phyloP scores from a whole-genome alignment of 331 rosid species.

The Spiraea crenata region DNA sequence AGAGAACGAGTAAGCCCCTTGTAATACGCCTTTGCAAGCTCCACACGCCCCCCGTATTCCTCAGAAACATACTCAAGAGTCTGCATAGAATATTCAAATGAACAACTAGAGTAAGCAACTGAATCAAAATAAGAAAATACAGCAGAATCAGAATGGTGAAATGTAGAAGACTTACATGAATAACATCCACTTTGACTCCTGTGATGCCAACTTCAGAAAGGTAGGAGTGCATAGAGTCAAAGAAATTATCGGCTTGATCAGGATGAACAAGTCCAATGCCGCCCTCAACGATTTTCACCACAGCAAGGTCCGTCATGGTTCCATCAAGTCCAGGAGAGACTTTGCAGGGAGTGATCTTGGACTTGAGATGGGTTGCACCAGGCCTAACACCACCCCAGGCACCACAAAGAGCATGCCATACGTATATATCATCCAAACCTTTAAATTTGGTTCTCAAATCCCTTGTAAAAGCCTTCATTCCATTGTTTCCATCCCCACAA shows the following conservation, averaged over 20 bases:
- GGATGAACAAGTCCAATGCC: constrained; percentile 83
- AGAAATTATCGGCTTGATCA: constrained; percentile 58
- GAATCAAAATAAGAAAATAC: neutral
- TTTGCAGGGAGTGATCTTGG: constrained; percentile 55
- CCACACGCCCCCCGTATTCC: constrained; percentile 86
- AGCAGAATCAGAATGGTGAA: neutral
- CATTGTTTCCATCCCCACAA: constrained; percentile 25
- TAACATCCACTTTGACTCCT: constrained; percentile 85
- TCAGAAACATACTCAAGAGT: constrained; percentile 64
- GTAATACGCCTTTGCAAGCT: constrained; percentile 73
- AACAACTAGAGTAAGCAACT: neutral
- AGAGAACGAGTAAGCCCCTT: constrained; percentile 61
- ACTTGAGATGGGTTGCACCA: constrained; percentile 53
- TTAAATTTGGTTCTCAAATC: constrained; percentile 68
- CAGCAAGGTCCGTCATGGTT: constrained; percentile 78
- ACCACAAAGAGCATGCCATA: constrained; percentile 89
- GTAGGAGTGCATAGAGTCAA: constrained; percentile 74
- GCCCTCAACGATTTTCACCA: constrained; percentile 57
- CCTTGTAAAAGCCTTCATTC: constrained; percentile 71
- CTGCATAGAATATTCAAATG: constrained; percentile 22
- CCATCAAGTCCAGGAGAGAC: constrained; percentile 72
- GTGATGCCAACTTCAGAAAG: constrained; percentile 69
- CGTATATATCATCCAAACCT: constrained; percentile 73
- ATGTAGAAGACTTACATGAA: constrained; percentile 50
- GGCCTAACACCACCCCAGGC: constrained; percentile 97